Evolutionary conservation across 2,329 filamentous ascomycete genomes (phyloP), one percentile per base, ranked within the genome.

Genomic region (Atkinsonella hypoxylon): DNA sequence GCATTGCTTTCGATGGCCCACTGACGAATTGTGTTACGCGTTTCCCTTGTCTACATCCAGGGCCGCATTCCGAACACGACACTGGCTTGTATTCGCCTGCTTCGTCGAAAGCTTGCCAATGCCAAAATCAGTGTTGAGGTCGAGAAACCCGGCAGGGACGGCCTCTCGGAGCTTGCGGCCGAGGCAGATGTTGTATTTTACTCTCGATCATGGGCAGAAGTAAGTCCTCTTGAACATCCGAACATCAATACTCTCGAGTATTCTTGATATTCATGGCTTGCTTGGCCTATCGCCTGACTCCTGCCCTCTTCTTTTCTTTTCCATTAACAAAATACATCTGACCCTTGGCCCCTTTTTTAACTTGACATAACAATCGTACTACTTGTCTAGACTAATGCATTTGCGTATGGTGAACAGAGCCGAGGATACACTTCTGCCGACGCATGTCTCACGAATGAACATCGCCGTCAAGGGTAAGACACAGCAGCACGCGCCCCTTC

Each of bases 181-280:
- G 71, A 76, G 57, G 83, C 82, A 22, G 81, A 88, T 59, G 75
- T 86, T 17, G 78, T 88, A n/a, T 87, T 88, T 62, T 88, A 83
- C 66, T 86, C 84, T 12, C 78, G 75, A 58, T 73, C 72, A 47
- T 89, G 85, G 84, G 84, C 84, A 53, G 75, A 82, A 70, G 82
- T 83, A 66, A 65, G 64, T 57, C 31, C 7, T 32, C 12, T 6
- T 32, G 31, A 6, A n/a, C 31, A 32, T 6, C 6, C 12, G 31
- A 32, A 32, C 6, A 32, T 32, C 31, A 12, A 6, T 6, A 32
- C n/a, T n/a, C n/a, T n/a, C n/a, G 12, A 32, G 31, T 32, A 7
- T 44, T 20, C 17, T 45, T 38, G 26, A n/a, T 47, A 32, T 17
- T 31, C 49, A 40, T 38, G 45, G 15, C 22, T 40, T 18, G n/a